Percentiles rank a stretch among this genome's conserved stretches.
Conservation (phyloP, 176 grass and related monocot genomes). For the Carex myosuroides region DNA sequence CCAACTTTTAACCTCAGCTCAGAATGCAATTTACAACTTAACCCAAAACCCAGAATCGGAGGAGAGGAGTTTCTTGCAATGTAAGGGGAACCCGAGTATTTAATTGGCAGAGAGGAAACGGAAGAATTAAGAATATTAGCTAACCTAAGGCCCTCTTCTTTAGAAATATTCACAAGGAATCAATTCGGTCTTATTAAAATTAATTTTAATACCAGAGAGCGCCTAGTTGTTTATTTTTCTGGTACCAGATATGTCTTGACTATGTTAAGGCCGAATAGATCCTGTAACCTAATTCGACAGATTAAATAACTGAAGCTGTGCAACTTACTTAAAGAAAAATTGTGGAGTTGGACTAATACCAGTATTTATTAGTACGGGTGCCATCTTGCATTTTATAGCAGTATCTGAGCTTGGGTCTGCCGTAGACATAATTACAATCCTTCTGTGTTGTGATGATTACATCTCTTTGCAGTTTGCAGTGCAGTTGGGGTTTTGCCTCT, state of each 20-base stretch:
- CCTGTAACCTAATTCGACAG: not conserved
- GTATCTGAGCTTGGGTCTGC: not conserved
- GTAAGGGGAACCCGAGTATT: not conserved
- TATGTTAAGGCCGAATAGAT: not conserved
- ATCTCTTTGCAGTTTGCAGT: conserved; percentile 76
- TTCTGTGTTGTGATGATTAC: not conserved
- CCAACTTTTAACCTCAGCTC: not conserved
- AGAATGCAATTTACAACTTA: not conserved
- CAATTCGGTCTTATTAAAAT: not conserved
- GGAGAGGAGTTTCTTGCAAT: not conserved
- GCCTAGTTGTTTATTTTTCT: not conserved
- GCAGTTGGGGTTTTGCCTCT: conserved; percentile 93
- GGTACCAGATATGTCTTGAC: not conserved
- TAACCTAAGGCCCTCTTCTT: not conserved
- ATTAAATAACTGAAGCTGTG: not conserved
- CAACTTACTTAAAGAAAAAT: not conserved
- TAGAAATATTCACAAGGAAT: not conserved
- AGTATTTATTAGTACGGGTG: not conserved
- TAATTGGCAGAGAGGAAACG: not conserved
- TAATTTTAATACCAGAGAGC: not conserved
- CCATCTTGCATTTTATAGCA: not conserved
- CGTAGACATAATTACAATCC: not conserved
- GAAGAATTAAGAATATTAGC: not conserved
- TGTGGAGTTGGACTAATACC: not conserved
- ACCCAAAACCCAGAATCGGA: not conserved